Conservation (phyloP, 2,329 filamentous ascomycete genomes). For the Camillea tinctor region DNA sequence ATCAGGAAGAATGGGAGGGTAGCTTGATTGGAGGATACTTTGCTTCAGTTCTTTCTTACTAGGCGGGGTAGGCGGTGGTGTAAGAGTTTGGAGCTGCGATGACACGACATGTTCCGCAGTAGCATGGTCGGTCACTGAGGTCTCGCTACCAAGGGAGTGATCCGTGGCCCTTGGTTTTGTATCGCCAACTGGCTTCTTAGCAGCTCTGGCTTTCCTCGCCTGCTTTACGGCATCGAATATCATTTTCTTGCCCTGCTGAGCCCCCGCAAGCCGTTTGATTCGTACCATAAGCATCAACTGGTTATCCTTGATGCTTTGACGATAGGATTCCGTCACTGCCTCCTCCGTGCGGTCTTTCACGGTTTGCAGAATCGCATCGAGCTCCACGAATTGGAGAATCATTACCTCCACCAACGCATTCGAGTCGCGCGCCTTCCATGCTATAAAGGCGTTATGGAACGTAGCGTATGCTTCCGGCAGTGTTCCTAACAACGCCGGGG, state of each 20-base stretch:
- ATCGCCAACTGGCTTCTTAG: slow-evolving; percentile 67
- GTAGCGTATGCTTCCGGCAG: slow-evolving; percentile 69
- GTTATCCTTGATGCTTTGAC: slow-evolving; percentile 76
- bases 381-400: slow-evolving; percentile 81
- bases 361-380: slow-evolving; percentile 80
- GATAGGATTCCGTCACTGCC: slow-evolving; percentile 72
- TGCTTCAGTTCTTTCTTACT: slow-evolving; percentile 39
- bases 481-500: slow-evolving; percentile 58
- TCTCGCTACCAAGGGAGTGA: slow-evolving; percentile 35
- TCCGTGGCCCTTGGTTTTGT: slow-evolving; percentile 67
- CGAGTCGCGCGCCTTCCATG: slow-evolving; percentile 81
- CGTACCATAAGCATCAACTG: slow-evolving; percentile 76
- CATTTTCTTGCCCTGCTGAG: slow-evolving; percentile 67
- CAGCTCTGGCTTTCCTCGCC: slow-evolving; percentile 62
- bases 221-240: slow-evolving; percentile 74
- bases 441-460: slow-evolving; percentile 76
- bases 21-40: slow-evolving; percentile 39
- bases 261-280: slow-evolving; percentile 75
- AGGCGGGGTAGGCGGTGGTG: slow-evolving; percentile 52
- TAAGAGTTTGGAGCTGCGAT: slow-evolving; percentile 49
- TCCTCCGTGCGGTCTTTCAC: slow-evolving; percentile 76
- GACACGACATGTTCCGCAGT: slow-evolving; percentile 39
- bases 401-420: slow-evolving; percentile 77
- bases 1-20: slow-evolving; percentile 60
- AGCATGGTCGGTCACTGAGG: slow-evolving; percentile 39